phyloP scores from a whole-genome alignment of 2,329 filamentous ascomycete species.

The Aureobasidium musti region DNA sequence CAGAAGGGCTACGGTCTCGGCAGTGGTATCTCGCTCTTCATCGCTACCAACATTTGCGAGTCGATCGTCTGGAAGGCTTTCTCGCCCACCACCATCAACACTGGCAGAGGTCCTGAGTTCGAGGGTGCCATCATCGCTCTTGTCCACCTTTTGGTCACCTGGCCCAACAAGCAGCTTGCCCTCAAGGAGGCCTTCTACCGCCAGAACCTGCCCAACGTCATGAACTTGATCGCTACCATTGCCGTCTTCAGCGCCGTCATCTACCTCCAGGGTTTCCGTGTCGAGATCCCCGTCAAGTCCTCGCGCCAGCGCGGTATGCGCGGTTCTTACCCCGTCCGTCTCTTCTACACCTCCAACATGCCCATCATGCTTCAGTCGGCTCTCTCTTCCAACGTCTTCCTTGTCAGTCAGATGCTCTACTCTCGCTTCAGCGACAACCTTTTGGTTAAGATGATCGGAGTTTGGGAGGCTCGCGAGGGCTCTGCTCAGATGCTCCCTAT shows the following conservation, averaged over 20 bases:
- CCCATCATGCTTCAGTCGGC: conserved; percentile 99
- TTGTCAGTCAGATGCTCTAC: conserved; percentile 99
- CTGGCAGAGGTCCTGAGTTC: conserved; percentile 96
- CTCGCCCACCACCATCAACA: conserved; percentile 99
- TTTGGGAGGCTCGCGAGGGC: conserved; percentile 97
- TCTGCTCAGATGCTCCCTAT: conserved; percentile 92
- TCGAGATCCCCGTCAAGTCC: conserved; percentile 99
- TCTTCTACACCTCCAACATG: conserved; percentile 99
- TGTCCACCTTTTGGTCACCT: conserved; percentile 96
- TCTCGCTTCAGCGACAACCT: conserved; percentile 99
- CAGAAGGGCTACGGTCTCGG: conserved; percentile 99
- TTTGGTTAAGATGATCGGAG: conserved; percentile 92
- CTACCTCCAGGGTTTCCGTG: conserved; percentile 83
- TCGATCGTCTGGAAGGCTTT: conserved; percentile 99
- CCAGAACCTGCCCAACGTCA: conserved; percentile 99
- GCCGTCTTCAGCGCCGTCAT: conserved; percentile 95
- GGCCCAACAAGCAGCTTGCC: conserved; percentile 98
- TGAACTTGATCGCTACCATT: conserved; percentile 94
- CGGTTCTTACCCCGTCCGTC: conserved; percentile 95
- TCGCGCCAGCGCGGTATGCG: conserved; percentile 98
- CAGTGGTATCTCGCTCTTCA: conserved; percentile 98
- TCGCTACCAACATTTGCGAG: conserved; percentile 99
- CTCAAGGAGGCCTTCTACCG: conserved; percentile 99
- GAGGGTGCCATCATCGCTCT: conserved; percentile 97
- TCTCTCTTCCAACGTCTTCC: conserved; percentile 97